These are phyloP conservation scores for Sclerotinia trifoliorum DNA, from an alignment of 2,329 filamentous ascomycete species.

Conservation along the genomic window DNA sequence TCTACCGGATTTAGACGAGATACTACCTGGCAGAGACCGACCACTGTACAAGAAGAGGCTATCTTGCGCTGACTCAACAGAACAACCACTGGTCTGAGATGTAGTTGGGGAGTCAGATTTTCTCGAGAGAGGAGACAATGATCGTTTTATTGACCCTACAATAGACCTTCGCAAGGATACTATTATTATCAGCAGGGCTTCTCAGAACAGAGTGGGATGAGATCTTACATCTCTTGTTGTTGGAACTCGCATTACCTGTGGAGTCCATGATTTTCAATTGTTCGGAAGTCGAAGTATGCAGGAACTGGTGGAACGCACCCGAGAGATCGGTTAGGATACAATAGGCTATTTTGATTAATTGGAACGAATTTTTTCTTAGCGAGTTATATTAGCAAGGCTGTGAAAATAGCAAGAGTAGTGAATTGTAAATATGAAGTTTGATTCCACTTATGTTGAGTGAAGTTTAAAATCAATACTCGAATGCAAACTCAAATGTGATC, in stretches of 20 bases:
- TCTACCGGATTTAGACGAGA: background rate
- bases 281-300: background rate
- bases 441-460: background rate
- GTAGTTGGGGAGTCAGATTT: background rate
- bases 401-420: background rate
- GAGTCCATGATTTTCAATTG: background rate
- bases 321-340: background rate
- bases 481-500: background rate
- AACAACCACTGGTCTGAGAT: conserved; percentile 2
- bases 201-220: background rate
- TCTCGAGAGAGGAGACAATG: conserved; percentile 12
- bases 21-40: background rate
- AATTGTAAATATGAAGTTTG: background rate
- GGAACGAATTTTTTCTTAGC: background rate
- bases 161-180: conserved; percentile 19
- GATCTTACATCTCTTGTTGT: conserved; percentile 10
- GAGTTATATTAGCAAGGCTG: background rate
- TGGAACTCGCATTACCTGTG: background rate
- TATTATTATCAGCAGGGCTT: conserved; percentile 1
- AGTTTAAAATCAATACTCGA: background rate
- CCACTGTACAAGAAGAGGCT: background rate
- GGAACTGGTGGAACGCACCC: background rate
- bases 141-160: conserved; percentile 19
- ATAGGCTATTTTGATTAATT: background rate
- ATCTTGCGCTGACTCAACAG: background rate